Percentiles rank a stretch among this genome's conserved stretches.
Evolutionary conservation across 768 basidiomycete species (phyloP).

Genomic region (Suillus decipiens): DNA sequence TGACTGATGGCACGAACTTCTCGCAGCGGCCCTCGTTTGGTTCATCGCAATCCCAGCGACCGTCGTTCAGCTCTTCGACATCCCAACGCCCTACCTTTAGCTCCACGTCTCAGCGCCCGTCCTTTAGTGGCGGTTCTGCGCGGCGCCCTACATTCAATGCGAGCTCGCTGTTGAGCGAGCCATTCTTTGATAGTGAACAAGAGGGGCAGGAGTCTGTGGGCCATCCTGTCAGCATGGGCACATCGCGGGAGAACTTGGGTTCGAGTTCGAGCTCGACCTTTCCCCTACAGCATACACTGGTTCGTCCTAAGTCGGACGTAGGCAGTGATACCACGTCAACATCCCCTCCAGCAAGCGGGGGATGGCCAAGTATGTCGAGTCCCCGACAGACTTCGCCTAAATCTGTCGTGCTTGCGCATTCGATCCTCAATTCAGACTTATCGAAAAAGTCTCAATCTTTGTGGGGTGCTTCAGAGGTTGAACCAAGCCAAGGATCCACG

Average conservation of each 20-base stretch:
- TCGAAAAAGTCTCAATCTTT: conserved; percentile 12
- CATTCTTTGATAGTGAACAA: conserved; percentile 23
- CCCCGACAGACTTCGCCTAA: conserved; percentile 12
- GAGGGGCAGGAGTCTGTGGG: conserved; percentile 13
- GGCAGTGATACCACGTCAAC: neutral
- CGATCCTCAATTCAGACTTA: conserved; percentile 18
- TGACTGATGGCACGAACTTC: conserved; percentile 20
- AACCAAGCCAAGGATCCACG: conserved; percentile 14
- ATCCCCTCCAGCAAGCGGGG: conserved; percentile 7
- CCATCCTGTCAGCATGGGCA: conserved; percentile 8
- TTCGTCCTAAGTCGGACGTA: neutral
- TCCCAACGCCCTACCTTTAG: conserved; percentile 20
- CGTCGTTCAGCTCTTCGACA: conserved; percentile 16
- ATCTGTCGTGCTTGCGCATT: conserved; percentile 14
- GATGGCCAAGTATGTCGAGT: conserved; percentile 10
- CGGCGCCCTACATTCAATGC: conserved; percentile 4
- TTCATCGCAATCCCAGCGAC: conserved; percentile 20
- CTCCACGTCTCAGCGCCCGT: conserved; percentile 11
- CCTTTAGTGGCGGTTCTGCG: conserved; percentile 5
- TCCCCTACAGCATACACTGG: neutral
- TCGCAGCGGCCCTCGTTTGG: conserved; percentile 23
- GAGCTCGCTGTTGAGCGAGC: conserved; percentile 5
- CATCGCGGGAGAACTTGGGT: conserved; percentile 17
- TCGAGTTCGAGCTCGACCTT: conserved; percentile 16
- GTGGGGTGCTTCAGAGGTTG: conserved; percentile 22